These are phyloP conservation scores for Oenanthe javanica DNA, from an alignment of 140 eudicot species.

Conservation along the genomic window DNA sequence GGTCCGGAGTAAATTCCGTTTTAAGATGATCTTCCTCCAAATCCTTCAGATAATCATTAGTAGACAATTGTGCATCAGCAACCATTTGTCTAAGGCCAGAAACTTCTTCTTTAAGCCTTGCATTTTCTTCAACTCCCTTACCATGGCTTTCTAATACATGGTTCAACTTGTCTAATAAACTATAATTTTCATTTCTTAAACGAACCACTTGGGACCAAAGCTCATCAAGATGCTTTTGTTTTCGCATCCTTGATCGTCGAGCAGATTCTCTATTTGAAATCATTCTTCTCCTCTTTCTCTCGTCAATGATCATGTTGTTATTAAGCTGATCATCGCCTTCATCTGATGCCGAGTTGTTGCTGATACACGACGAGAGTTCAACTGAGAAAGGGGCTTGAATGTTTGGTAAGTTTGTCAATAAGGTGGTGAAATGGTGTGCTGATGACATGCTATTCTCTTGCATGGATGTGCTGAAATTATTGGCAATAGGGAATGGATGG, in stretches of 20 bases:
- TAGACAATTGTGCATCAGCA: constrained; percentile 37
- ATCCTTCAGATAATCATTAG: constrained; percentile 33
- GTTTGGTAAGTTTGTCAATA: constrained; percentile 19
- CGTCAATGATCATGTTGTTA: constrained; percentile 28
- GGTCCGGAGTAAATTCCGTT: constrained; percentile 33
- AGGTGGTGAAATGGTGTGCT: constrained; percentile 23
- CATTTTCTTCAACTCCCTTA: constrained; percentile 48
- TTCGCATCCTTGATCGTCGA: constrained; percentile 76
- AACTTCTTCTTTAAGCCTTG: constrained; percentile 57
- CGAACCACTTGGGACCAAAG: constrained; percentile 60
- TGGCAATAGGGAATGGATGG: constrained; percentile 23
- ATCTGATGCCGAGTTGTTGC: constrained; percentile 34
- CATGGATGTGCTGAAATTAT: constrained; percentile 17
- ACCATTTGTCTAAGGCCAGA: constrained; percentile 53
- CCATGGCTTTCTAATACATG: constrained; percentile 48
- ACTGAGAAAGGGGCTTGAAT: constrained; percentile 7
- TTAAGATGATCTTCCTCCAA: constrained; percentile 28
- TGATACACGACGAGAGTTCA: constrained; percentile 19
- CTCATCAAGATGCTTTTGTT: constrained; percentile 83
- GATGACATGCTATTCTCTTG: constrained; percentile 20
- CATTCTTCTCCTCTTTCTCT: constrained; percentile 70
- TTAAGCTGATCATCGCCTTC: constrained; percentile 54
- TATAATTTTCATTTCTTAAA: constrained; percentile 53
- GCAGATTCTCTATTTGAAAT: constrained; percentile 82
- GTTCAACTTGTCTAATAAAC: constrained; percentile 46